Percentiles rank a stretch among this genome's conserved stretches.
Conservation (phyloP, 2,329 filamentous ascomycete species). For the Ciborinia camelliae region DNA sequence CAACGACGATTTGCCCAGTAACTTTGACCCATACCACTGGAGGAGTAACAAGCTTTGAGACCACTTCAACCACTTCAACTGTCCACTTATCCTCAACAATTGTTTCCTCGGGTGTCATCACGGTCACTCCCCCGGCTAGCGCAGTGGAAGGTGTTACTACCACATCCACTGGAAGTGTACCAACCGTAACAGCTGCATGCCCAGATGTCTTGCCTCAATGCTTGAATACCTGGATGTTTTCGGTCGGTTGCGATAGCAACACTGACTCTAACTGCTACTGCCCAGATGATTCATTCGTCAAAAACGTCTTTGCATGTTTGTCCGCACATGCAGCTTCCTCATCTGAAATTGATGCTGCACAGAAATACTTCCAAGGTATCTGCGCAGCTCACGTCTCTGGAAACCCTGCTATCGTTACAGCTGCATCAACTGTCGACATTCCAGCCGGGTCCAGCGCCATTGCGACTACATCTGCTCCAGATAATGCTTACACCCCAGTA, state of each 20-base stretch:
- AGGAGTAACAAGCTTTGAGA: background rate
- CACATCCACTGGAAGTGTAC: constrained; percentile 30
- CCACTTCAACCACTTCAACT: constrained; percentile 33
- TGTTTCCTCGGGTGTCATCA: constrained; percentile 22
- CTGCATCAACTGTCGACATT: constrained; percentile 57
- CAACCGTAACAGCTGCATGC: constrained; percentile 42
- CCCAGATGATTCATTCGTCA: constrained; percentile 70
- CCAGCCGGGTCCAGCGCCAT: constrained; percentile 47
- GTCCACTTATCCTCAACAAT: constrained; percentile 37
- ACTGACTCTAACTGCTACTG: constrained; percentile 84
- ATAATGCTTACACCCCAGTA: constrained; percentile 40
- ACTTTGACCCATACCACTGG: constrained; percentile 19
- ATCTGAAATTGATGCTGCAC: constrained; percentile 64
- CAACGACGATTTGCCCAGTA: constrained; percentile 36
- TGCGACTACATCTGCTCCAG: constrained; percentile 19
- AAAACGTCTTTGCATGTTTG: constrained; percentile 77
- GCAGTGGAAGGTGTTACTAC: constrained; percentile 19
- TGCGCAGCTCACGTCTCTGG: constrained; percentile 70
- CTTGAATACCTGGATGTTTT: constrained; percentile 84
- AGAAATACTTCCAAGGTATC: constrained; percentile 86
- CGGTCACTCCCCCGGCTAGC: constrained; percentile 26
- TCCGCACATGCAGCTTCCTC: constrained; percentile 68
- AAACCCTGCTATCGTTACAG: constrained; percentile 85
- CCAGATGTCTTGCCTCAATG: constrained; percentile 79
- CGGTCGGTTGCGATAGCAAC: constrained; percentile 76